These are phyloP conservation scores for Nyssa sinensis DNA, from an alignment of 148 eudicot species.

Conservation along the genomic window DNA sequence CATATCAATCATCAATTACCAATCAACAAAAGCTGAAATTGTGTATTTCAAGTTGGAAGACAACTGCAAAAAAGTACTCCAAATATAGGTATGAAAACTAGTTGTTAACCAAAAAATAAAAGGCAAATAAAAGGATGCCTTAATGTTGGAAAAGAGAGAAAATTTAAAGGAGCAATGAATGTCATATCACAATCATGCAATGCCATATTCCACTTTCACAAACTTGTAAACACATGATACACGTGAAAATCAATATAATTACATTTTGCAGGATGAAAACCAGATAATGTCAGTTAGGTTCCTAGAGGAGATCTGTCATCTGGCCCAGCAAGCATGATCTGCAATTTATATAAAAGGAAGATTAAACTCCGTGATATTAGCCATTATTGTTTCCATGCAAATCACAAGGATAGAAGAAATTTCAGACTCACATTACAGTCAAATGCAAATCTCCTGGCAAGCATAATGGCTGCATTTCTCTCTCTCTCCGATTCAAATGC, in stretches of 20 bases:
- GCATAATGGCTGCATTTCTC: constrained; percentile 94
- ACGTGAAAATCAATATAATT: constrained; percentile 21
- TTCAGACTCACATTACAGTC: constrained; percentile 88
- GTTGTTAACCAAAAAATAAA: constrained; percentile 15
- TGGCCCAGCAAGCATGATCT: constrained; percentile 85
- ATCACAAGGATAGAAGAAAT: constrained; percentile 6
- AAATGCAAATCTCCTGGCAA: constrained; percentile 89
- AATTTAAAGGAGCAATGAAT: background rate
- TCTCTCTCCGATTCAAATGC: constrained; percentile 93
- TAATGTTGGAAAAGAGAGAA: background rate
- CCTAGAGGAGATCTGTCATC: constrained; percentile 60
- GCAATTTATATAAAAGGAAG: constrained; percentile 16
- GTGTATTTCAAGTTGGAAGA: background rate
- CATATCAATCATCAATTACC: background rate
- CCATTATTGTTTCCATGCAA: background rate
- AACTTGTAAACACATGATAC: constrained; percentile 20
- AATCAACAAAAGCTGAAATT: background rate
- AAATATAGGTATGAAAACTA: background rate
- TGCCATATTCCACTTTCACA: constrained; percentile 20
- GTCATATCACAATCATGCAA: constrained; percentile 14
- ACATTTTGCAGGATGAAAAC: constrained; percentile 9
- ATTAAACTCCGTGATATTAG: background rate
- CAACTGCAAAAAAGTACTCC: background rate
- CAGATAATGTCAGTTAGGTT: constrained; percentile 19
- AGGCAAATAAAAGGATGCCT: constrained; percentile 27